phyloP scores from a whole-genome alignment of 2,329 filamentous ascomycete genomes.

The Thelonectria rubi region DNA sequence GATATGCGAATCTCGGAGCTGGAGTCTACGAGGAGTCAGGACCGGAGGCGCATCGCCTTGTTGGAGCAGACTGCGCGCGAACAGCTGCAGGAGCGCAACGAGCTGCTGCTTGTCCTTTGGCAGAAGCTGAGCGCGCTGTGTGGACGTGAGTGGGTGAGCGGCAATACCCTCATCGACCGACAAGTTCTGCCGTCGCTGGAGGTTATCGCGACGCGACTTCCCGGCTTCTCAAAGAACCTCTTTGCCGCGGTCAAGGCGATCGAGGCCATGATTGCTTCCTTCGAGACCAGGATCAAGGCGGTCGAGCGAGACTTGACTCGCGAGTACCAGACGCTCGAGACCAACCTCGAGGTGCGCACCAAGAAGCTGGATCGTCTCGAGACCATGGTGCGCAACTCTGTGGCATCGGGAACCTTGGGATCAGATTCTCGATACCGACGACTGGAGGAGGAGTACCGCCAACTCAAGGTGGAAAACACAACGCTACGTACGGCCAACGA shows the following conservation, averaged over 20 bases:
- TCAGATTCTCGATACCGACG: conserved; percentile 59
- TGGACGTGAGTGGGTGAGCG: conserved; percentile 90
- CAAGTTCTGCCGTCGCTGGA: conserved; percentile 84
- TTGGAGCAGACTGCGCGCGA: conserved; percentile 86
- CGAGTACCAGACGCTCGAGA: conserved; percentile 88
- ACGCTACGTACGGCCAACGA: conserved; percentile 73
- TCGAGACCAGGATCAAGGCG: conserved; percentile 80
- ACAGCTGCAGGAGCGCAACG: conserved; percentile 89
- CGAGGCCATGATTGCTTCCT: conserved; percentile 79
- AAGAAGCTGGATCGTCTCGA: conserved; percentile 92
- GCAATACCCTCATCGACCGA: conserved; percentile 88
- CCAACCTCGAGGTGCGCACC: conserved; percentile 78
- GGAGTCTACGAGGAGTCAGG: conserved; percentile 79
- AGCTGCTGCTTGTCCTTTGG: conserved; percentile 88
- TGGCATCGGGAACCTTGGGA: conserved; percentile 59
- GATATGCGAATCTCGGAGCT: conserved; percentile 87
- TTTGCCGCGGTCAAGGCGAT: conserved; percentile 87
- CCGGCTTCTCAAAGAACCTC: conserved; percentile 90
- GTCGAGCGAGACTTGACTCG: conserved; percentile 92
- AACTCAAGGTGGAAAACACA: conserved; percentile 72
- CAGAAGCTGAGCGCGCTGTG: conserved; percentile 86
- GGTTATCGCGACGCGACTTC: conserved; percentile 83
- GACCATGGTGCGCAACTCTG: conserved; percentile 74
- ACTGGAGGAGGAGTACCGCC: conserved; percentile 68
- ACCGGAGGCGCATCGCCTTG: conserved; percentile 77